Conservation (phyloP, 257 asterid species). For the Solanum ossicruentum region DNA sequence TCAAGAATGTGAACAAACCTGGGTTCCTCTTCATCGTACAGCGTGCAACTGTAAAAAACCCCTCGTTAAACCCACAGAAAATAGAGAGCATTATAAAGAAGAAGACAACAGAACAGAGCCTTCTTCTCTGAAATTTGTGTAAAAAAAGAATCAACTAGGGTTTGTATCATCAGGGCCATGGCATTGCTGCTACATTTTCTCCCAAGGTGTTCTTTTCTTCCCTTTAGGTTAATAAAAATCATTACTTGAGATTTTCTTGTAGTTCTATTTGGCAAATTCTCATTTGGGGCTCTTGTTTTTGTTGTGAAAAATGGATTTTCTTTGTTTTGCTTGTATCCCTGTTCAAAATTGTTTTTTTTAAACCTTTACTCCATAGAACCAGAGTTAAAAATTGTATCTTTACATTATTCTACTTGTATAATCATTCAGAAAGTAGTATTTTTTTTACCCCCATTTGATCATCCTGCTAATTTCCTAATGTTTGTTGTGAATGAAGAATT, state of each 20-base stretch:
- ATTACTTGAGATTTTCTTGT: neutral
- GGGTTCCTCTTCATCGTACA: slow-evolving; percentile 9
- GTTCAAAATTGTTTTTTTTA: neutral
- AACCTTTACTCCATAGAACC: neutral
- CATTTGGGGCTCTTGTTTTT: neutral
- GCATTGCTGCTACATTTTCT: slow-evolving; percentile 9
- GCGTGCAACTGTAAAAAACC: slow-evolving; percentile 12
- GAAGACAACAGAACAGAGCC: neutral
- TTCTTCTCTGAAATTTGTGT: neutral
- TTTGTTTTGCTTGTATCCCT: neutral
- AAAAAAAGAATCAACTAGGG: slow-evolving; percentile 12
- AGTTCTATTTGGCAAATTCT: neutral
- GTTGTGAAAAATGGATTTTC: neutral
- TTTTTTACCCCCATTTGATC: neutral
- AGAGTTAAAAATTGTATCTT: neutral
- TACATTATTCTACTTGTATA: neutral
- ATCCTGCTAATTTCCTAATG: neutral
- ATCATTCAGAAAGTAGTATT: neutral
- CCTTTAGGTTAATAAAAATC: slow-evolving; percentile 10
- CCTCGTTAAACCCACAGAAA: slow-evolving; percentile 14
- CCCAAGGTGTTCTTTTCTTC: slow-evolving; percentile 11
- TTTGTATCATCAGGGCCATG: slow-evolving; percentile 8
- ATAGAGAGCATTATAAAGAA: neutral
- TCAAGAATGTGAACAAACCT: neutral
- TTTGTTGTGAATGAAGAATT: neutral